These are phyloP conservation scores for Penicillium steckii DNA, from an alignment of 495 filamentous ascomycete genomes.

Conservation along the genomic window DNA sequence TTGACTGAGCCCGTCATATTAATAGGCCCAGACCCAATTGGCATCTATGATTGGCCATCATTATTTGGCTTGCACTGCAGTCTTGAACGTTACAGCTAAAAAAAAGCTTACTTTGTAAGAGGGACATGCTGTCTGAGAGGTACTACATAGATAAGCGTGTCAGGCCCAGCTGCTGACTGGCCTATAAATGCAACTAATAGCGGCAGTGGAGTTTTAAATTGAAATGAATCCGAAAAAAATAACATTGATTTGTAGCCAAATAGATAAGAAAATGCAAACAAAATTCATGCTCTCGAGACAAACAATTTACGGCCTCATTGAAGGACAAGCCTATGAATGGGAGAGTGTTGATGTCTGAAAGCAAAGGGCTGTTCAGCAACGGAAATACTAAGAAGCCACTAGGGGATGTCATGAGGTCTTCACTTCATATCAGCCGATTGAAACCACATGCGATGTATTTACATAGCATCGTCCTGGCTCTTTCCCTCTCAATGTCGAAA, in stretches of 20 bases:
- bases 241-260: slow-evolving; percentile 9
- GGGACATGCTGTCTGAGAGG: background rate
- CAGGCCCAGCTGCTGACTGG: background rate
- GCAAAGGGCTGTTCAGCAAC: slow-evolving; percentile 2
- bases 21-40: background rate
- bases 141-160: background rate
- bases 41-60: background rate
- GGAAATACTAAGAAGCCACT: slow-evolving; percentile 11
- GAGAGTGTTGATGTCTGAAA: slow-evolving; percentile 7
- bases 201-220: background rate
- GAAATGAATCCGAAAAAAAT: slow-evolving; percentile 4
- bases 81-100: background rate
- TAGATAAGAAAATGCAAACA: slow-evolving; percentile 12
- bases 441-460: slow-evolving; percentile 19
- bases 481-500: slow-evolving; percentile 11
- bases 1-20: background rate
- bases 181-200: too few relatives aligned
- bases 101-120: background rate
- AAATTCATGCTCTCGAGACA: slow-evolving; percentile 14
- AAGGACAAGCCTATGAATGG: slow-evolving; percentile 4
- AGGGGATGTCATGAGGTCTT: slow-evolving; percentile 10
- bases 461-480: slow-evolving; percentile 14
- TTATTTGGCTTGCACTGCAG: background rate
- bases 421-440: slow-evolving; percentile 6
- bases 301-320: slow-evolving; percentile 10